Conservation (phyloP, 1,139 yeast species). For the Nakaseomyces sp. region DNA sequence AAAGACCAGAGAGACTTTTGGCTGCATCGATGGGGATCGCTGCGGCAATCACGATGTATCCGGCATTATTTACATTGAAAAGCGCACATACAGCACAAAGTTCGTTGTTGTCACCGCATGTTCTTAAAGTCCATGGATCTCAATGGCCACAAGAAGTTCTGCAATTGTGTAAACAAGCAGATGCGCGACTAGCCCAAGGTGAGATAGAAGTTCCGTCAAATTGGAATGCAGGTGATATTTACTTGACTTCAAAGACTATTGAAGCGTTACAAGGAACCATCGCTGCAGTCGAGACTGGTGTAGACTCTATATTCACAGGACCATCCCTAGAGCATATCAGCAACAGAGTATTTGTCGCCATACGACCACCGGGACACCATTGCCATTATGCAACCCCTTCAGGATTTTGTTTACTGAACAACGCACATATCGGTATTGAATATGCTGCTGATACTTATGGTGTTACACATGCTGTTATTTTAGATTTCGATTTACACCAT, state of each 20-base stretch:
- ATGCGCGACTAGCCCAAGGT: slow-evolving; percentile 44
- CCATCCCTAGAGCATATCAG: slow-evolving; percentile 33
- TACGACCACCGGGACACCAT: slow-evolving; percentile 87
- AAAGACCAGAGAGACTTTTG: slow-evolving; percentile 70
- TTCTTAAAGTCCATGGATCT: slow-evolving; percentile 62
- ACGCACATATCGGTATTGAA: slow-evolving; percentile 75
- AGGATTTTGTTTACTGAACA: slow-evolving; percentile 79
- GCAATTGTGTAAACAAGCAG: slow-evolving; percentile 52
- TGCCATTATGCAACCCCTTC: slow-evolving; percentile 79
- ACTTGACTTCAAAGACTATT: slow-evolving; percentile 57
- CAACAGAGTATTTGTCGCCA: slow-evolving; percentile 56
- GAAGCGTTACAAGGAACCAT: slow-evolving; percentile 72
- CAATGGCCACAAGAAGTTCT: slow-evolving; percentile 61
- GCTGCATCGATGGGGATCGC: slow-evolving; percentile 74
- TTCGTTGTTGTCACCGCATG: slow-evolving; percentile 41
- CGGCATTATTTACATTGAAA: slow-evolving; percentile 47
- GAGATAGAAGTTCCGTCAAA: slow-evolving; percentile 68
- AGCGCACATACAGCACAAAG: slow-evolving; percentile 32
- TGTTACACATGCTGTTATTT: slow-evolving; percentile 72
- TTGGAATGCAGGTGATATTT: slow-evolving; percentile 83
- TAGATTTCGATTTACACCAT: slow-evolving; percentile 81
- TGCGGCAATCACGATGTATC: slow-evolving; percentile 65
- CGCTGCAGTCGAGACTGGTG: slow-evolving; percentile 68
- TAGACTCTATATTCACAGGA: slow-evolving; percentile 46
- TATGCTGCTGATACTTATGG: slow-evolving; percentile 59